phyloP scores from a whole-genome alignment of 768 basidiomycete species.

The Termitomyces sp. region DNA sequence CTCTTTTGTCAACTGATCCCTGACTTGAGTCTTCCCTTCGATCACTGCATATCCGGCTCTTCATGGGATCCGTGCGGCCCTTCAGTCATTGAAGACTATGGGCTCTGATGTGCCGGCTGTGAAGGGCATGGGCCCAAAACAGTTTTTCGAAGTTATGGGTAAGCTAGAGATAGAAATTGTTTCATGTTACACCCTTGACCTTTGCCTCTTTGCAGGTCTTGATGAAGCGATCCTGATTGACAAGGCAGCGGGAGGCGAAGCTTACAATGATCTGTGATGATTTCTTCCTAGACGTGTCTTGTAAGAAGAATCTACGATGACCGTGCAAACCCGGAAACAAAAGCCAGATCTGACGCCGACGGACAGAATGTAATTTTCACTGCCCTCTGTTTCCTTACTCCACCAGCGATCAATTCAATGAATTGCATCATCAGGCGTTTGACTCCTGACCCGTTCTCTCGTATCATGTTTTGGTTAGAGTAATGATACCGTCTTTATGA shows the following conservation, averaged over 20 bases:
- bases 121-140: conserved; percentile 44
- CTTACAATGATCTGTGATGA: conserved; percentile 5
- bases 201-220: conserved; percentile 11
- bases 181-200: not conserved
- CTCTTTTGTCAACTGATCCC: conserved; percentile 3
- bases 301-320: not conserved
- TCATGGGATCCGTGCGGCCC: conserved; percentile 45
- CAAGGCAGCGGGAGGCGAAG: conserved; percentile 8
- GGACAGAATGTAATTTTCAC: too few relatives aligned
- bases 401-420: too few relatives aligned
- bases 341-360: not conserved
- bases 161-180: not conserved
- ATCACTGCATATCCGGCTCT: conserved; percentile 45
- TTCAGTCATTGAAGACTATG: conserved; percentile 44
- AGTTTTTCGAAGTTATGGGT: conserved; percentile 51
- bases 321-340: not conserved
- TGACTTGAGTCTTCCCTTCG: conserved; percentile 39
- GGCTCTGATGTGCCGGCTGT: conserved; percentile 42
- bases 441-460: too few relatives aligned
- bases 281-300: not conserved
- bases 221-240: conserved; percentile 22
- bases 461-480: not conserved
- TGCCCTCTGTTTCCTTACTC: too few relatives aligned
- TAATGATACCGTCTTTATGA: not conserved
- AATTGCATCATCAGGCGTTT: too few relatives aligned